phyloP scores from a whole-genome alignment of 164 flowering plant genomes.

The Cinnamomum chago region DNA sequence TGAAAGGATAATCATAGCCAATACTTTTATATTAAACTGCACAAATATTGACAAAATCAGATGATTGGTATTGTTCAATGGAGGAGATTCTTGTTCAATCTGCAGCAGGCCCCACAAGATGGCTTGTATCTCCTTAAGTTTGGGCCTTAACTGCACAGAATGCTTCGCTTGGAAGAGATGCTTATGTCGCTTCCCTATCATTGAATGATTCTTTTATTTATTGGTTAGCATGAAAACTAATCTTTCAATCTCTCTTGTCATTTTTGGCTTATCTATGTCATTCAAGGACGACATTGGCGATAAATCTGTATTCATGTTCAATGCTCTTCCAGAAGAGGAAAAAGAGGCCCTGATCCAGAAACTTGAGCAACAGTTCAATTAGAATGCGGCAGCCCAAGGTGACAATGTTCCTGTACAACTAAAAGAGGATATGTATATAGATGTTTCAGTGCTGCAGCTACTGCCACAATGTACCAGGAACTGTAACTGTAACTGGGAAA shows the following conservation, averaged over 20 bases:
- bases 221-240: not conserved
- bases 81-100: not conserved
- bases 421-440: constrained; percentile 3
- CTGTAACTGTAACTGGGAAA: not conserved
- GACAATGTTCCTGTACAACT: not conserved
- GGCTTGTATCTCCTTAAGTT: not conserved
- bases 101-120: not conserved
- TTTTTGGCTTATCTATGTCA: constrained; percentile 1
- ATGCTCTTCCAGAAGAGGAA: constrained; percentile 68
- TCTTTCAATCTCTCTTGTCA: not conserved
- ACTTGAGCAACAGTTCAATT: constrained; percentile 33
- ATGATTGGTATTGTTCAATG: not conserved
- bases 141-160: not conserved
- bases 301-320: constrained; percentile 80
- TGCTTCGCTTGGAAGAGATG: not conserved
- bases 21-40: not conserved
- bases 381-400: not conserved
- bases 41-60: not conserved
- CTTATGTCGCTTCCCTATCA: not conserved
- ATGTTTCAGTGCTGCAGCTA: not conserved
- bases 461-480: not conserved
- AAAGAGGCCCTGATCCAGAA: constrained; percentile 59
- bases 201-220: not conserved
- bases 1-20: not conserved
- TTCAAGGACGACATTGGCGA: constrained; percentile 88